Conservation (phyloP, 805 yeast genomes). For the Candida maris region DNA sequence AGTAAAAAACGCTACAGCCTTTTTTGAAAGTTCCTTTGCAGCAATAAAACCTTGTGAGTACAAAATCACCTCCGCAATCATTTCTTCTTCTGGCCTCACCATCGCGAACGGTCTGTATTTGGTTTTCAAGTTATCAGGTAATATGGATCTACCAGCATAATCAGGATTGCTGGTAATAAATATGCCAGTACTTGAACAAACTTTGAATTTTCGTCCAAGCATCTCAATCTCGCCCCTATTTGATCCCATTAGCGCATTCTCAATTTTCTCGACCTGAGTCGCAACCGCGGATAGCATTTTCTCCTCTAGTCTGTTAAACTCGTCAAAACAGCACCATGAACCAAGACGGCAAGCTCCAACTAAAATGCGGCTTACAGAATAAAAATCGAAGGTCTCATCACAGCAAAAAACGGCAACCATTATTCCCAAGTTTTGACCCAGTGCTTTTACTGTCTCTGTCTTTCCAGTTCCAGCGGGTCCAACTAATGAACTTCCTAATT, state of each 20-base stretch:
- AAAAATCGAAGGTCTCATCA: slow-evolving; percentile 83
- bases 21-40: slow-evolving; percentile 42
- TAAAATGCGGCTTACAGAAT: slow-evolving; percentile 71
- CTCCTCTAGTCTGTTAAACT: slow-evolving; percentile 76
- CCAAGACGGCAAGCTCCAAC: slow-evolving; percentile 80
- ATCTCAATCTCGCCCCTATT: slow-evolving; percentile 34
- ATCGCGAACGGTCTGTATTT: slow-evolving; percentile 74
- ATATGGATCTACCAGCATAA: slow-evolving; percentile 73
- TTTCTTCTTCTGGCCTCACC: slow-evolving; percentile 62
- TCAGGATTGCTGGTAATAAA: slow-evolving; percentile 91
- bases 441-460: slow-evolving; percentile 83
- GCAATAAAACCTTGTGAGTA: slow-evolving; percentile 64
- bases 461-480: slow-evolving; percentile 99
- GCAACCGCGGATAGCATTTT: slow-evolving; percentile 80
- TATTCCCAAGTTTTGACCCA: slow-evolving; percentile 75
- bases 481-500: slow-evolving; percentile 83
- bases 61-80: slow-evolving; percentile 70
- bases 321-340: slow-evolving; percentile 96
- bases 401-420: slow-evolving; percentile 86
- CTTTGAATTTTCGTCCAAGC: slow-evolving; percentile 37
- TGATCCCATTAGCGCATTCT: slow-evolving; percentile 40
- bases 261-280: slow-evolving; percentile 71
- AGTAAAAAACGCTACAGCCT: slow-evolving; percentile 53
- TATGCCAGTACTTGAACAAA: slow-evolving; percentile 57
- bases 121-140: slow-evolving; percentile 84